phyloP scores from a whole-genome alignment of 1,139 yeast genomes.

The Protomyces inouyei region DNA sequence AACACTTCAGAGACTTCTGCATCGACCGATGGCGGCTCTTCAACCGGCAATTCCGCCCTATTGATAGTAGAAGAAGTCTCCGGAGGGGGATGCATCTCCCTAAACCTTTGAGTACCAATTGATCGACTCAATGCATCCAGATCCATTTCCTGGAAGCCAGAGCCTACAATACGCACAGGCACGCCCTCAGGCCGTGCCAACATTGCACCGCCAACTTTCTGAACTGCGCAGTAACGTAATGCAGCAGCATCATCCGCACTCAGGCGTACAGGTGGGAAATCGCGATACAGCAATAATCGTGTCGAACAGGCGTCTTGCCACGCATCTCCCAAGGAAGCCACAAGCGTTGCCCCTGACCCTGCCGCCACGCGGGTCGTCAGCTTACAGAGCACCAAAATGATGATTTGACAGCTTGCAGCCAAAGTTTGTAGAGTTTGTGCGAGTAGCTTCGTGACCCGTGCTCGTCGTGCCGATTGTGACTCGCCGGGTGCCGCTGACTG shows the following conservation, averaged over 20 bases:
- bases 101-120: not conserved
- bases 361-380: slow-evolving; percentile 11
- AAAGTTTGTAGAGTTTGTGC: slow-evolving; percentile 14
- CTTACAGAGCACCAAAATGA: slow-evolving; percentile 9
- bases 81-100: not conserved
- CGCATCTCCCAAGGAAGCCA: slow-evolving; percentile 10
- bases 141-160: not conserved
- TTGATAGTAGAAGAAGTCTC: not conserved
- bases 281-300: slow-evolving; percentile 12
- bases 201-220: slow-evolving; percentile 1
- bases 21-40: too few relatives aligned
- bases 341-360: slow-evolving; percentile 12
- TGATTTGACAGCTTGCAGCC: slow-evolving; percentile 17
- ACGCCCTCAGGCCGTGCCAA: not conserved
- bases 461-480: slow-evolving; percentile 5
- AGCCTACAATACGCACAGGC: not conserved
- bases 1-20: too few relatives aligned
- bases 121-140: not conserved
- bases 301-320: slow-evolving; percentile 9
- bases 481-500: not conserved
- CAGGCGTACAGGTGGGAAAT: not conserved
- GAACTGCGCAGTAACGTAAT: slow-evolving; percentile 14
- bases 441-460: slow-evolving; percentile 17
- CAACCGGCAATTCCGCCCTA: too few relatives aligned
- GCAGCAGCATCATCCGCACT: slow-evolving; percentile 2